Conservation (phyloP, 2,329 filamentous ascomycete species). For the Microsporum audouinii region DNA sequence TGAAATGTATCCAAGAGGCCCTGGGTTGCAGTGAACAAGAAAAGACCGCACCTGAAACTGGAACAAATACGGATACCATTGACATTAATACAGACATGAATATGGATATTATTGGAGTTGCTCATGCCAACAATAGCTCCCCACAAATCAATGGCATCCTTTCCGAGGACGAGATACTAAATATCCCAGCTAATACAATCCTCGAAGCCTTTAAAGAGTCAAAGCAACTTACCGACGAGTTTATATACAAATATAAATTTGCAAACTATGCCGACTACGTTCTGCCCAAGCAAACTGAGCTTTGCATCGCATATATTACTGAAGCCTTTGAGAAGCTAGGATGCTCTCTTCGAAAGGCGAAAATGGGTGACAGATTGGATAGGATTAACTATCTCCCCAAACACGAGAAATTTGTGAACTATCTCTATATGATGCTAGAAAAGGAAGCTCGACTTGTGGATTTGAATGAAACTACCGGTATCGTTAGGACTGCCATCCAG, state of each 20-base stretch:
- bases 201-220: slow-evolving; percentile 6
- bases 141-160: not conserved
- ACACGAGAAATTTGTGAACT: slow-evolving; percentile 10
- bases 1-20: slow-evolving; percentile 5
- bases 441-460: slow-evolving; percentile 4
- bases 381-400: slow-evolving; percentile 3
- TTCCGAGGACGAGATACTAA: not conserved
- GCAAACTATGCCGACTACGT: slow-evolving; percentile 2
- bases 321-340: slow-evolving; percentile 9
- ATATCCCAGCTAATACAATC: not conserved
- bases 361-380: not conserved
- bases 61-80: not conserved
- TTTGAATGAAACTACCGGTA: not conserved
- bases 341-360: not conserved
- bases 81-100: not conserved
- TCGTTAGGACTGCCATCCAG: not conserved
- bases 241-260: slow-evolving; percentile 5
- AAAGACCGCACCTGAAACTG: not conserved
- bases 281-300: slow-evolving; percentile 5
- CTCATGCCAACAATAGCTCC: not conserved
- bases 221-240: slow-evolving; percentile 4
- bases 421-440: slow-evolving; percentile 7
- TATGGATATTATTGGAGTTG: not conserved
- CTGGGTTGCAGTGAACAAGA: not conserved
- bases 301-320: slow-evolving; percentile 7